These are phyloP conservation scores for Naganishia kalamii DNA, from an alignment of 768 basidiomycete species.

Conservation along the genomic window DNA sequence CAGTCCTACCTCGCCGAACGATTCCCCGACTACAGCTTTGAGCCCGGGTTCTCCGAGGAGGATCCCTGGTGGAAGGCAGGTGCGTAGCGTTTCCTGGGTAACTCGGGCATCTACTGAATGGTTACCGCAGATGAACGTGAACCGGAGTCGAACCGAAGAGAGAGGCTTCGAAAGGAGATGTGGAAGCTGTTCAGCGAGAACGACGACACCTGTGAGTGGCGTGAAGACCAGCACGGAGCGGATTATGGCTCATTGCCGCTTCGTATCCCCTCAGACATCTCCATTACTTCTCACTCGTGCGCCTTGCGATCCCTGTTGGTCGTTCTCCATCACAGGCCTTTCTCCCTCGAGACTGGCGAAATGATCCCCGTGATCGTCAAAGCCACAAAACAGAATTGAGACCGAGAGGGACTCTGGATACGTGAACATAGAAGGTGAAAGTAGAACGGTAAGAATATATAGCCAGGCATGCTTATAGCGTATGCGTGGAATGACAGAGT, in stretches of 20 bases:
- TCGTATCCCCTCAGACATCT: conserved; percentile 30
- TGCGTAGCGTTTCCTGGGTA: not conserved
- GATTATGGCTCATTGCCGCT: not conserved
- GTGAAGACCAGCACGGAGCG: not conserved
- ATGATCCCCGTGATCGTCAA: conserved; percentile 45
- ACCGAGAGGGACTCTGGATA: not conserved
- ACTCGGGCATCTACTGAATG: not conserved
- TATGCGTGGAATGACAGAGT: too few relatives aligned
- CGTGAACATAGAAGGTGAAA: not conserved
- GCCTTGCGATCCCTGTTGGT: conserved; percentile 37
- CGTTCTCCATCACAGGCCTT: conserved; percentile 36
- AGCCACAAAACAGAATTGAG: conserved; percentile 29
- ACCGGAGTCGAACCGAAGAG: conserved; percentile 37
- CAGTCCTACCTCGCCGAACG: conserved; percentile 34
- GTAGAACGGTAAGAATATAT: not conserved
- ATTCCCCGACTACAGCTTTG: conserved; percentile 39
- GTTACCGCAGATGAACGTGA: conserved; percentile 35
- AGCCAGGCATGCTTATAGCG: not conserved
- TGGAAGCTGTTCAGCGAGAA: conserved; percentile 36
- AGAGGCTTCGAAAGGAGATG: conserved; percentile 32
- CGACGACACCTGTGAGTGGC: conserved; percentile 39
- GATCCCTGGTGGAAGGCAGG: conserved; percentile 40
- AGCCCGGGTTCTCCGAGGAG: conserved; percentile 38
- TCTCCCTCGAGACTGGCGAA: conserved; percentile 41
- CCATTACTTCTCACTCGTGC: conserved; percentile 41